These are phyloP conservation scores for Globisporangium viniferum DNA, from an alignment of 352 stramenopile genomes.

Conservation along the genomic window DNA sequence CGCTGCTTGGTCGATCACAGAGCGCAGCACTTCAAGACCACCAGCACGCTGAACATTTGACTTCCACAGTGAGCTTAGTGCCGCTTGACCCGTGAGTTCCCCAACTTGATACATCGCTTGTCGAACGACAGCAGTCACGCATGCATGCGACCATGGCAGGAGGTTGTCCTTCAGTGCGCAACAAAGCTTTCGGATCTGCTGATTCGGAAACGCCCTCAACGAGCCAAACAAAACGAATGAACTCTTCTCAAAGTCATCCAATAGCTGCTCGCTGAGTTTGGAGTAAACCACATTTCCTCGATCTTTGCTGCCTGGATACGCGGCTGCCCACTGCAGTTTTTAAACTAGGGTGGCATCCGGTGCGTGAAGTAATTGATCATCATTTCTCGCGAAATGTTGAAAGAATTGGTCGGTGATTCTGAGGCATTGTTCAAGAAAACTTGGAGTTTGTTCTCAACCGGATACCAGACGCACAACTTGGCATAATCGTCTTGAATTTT, in stretches of 20 bases:
- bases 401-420: slow-evolving; percentile 34
- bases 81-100: slow-evolving; percentile 26
- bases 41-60: slow-evolving; percentile 25
- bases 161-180: slow-evolving; percentile 36
- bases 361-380: slow-evolving; percentile 37
- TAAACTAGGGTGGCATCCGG: slow-evolving; percentile 19
- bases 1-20: slow-evolving; percentile 17
- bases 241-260: slow-evolving; percentile 22
- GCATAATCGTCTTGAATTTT: slow-evolving; percentile 17
- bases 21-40: slow-evolving; percentile 16
- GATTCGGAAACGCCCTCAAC: slow-evolving; percentile 43
- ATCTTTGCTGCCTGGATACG: slow-evolving; percentile 30
- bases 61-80: slow-evolving; percentile 34
- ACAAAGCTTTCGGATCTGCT: slow-evolving; percentile 45
- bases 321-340: slow-evolving; percentile 38
- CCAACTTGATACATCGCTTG: slow-evolving; percentile 54
- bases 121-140: slow-evolving; percentile 32
- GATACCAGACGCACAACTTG: slow-evolving; percentile 40
- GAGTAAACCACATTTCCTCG: slow-evolving; percentile 52
- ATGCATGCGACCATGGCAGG: slow-evolving; percentile 37
- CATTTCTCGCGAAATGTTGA: slow-evolving; percentile 20
- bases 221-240: slow-evolving; percentile 34
- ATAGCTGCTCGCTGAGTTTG: slow-evolving; percentile 18
- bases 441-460: slow-evolving; percentile 11
- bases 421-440: slow-evolving; percentile 28